These are phyloP conservation scores for Coemansia sp. DNA, from an alignment of 192 early-diverging fungal genomes.

Conservation along the genomic window DNA sequence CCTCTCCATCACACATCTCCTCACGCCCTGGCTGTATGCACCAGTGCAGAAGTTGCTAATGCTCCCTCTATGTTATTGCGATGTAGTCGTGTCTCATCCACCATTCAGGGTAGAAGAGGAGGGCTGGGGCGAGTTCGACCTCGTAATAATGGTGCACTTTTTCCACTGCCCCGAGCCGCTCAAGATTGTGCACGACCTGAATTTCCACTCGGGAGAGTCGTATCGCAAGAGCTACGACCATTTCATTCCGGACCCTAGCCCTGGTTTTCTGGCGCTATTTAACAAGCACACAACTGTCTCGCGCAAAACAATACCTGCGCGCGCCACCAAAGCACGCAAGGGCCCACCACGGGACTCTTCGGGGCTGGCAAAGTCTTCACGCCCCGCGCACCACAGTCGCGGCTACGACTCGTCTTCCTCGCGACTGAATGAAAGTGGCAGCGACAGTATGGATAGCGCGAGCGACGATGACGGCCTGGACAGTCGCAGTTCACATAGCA, in stretches of 20 bases:
- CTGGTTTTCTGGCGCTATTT: constrained; percentile 41
- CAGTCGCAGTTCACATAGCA: constrained; percentile 3
- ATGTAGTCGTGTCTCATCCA: constrained; percentile 38
- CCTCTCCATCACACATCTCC: not conserved
- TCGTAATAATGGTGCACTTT: constrained; percentile 47
- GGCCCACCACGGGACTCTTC: constrained; percentile 38
- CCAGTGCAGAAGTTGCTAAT: not conserved
- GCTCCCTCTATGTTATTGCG: not conserved
- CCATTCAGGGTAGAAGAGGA: constrained; percentile 51
- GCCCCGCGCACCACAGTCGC: constrained; percentile 14
- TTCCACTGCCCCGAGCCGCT: constrained; percentile 26
- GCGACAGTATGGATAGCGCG: constrained; percentile 14
- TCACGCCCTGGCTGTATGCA: not conserved
- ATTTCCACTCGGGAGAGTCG: constrained; percentile 43
- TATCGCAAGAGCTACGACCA: constrained; percentile 33
- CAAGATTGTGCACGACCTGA: constrained; percentile 55
- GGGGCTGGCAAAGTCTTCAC: not conserved
- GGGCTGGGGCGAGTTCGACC: constrained; percentile 60
- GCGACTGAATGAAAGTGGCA: constrained; percentile 11
- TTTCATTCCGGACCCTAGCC: constrained; percentile 29
- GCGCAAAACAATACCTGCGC: constrained; percentile 47
- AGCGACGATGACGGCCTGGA: constrained; percentile 4
- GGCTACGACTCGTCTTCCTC: constrained; percentile 16
- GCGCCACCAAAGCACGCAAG: constrained; percentile 48
- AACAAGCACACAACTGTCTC: constrained; percentile 35